A percentile compares a stretch with the other conserved stretches of the same genome.
These are phyloP conservation scores for Tricholoma furcatifolium DNA, from an alignment of 768 basidiomycete genomes.

Conservation along the genomic window DNA sequence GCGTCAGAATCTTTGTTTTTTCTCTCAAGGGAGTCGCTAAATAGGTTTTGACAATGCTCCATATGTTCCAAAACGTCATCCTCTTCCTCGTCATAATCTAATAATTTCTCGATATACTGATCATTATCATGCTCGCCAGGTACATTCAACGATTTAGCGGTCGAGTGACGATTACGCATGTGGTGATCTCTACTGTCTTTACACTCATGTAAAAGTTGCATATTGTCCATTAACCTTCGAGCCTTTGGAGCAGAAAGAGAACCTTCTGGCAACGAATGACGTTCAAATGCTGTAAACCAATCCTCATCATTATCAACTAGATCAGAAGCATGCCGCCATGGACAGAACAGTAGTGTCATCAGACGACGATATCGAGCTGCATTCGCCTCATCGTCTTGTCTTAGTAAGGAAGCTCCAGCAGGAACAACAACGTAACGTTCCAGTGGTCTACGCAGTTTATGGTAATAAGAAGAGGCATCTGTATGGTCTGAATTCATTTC, in stretches of 20 bases:
- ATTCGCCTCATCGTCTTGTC: slow-evolving; percentile 19
- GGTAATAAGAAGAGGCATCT: not conserved
- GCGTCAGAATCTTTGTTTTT: not conserved
- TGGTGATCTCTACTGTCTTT: slow-evolving; percentile 19
- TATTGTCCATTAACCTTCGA: slow-evolving; percentile 34
- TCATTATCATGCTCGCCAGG: not conserved
- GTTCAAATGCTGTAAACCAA: slow-evolving; percentile 19
- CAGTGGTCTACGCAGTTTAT: not conserved
- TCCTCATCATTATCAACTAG: slow-evolving; percentile 15
- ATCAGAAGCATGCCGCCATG: slow-evolving; percentile 31
- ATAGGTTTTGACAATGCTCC: not conserved
- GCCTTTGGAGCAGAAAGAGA: slow-evolving; percentile 14
- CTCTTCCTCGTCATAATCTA: not conserved
- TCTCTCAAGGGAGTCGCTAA: too few species aligned
- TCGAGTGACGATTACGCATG: not conserved
- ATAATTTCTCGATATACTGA: not conserved
- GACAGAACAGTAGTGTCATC: slow-evolving; percentile 44
- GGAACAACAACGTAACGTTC: slow-evolving; percentile 28
- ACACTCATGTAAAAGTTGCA: slow-evolving; percentile 41
- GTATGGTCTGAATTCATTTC: not conserved
- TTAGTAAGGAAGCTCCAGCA: slow-evolving; percentile 33
- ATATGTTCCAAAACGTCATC: not conserved
- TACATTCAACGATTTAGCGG: not conserved
- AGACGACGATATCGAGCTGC: slow-evolving; percentile 26
- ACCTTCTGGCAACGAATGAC: too few species aligned